Conservation (phyloP, 179 eudicot species). For the Spinacia oleracea region DNA sequence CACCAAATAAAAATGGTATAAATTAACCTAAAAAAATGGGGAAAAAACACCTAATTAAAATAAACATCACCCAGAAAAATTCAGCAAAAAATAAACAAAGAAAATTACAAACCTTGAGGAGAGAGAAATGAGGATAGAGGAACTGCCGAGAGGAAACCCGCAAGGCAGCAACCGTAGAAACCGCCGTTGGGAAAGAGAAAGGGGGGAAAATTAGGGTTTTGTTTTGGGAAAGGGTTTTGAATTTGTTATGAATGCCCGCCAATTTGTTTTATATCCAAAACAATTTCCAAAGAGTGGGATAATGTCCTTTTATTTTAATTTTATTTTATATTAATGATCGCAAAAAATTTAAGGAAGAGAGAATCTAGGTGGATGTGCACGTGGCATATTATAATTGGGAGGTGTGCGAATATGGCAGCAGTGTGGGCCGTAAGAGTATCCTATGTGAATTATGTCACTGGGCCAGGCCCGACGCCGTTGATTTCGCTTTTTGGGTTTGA, state of each 20-base stretch:
- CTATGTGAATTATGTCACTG: constrained; percentile 25
- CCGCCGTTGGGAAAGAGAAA: constrained; percentile 22
- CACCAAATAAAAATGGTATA: neutral
- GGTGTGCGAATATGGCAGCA: constrained; percentile 24
- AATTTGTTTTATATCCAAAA: constrained; percentile 29
- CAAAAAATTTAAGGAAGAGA: neutral
- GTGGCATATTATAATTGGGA: constrained; percentile 30
- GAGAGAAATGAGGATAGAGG: neutral
- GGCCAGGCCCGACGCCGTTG: constrained; percentile 26
- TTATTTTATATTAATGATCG: neutral
- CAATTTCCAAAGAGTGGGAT: constrained; percentile 24
- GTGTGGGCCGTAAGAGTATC: constrained; percentile 30
- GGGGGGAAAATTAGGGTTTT: constrained; percentile 35
- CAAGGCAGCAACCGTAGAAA: constrained; percentile 4
- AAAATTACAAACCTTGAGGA: constrained; percentile 24
- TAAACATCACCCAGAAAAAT: neutral
- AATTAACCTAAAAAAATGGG: neutral
- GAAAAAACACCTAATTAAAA: constrained; percentile 1
- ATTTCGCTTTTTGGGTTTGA: constrained; percentile 25
- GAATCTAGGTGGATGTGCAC: constrained; percentile 29
- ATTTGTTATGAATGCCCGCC: constrained; percentile 52
- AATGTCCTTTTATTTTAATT: neutral
- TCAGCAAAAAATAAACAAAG: neutral
- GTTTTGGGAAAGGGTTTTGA: constrained; percentile 32
- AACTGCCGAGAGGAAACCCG: neutral